Evolutionary conservation across 495 filamentous ascomycete genomes (phyloP), one percentile per base, ranked within the genome.

Genomic region (Penicillium lagena): DNA sequence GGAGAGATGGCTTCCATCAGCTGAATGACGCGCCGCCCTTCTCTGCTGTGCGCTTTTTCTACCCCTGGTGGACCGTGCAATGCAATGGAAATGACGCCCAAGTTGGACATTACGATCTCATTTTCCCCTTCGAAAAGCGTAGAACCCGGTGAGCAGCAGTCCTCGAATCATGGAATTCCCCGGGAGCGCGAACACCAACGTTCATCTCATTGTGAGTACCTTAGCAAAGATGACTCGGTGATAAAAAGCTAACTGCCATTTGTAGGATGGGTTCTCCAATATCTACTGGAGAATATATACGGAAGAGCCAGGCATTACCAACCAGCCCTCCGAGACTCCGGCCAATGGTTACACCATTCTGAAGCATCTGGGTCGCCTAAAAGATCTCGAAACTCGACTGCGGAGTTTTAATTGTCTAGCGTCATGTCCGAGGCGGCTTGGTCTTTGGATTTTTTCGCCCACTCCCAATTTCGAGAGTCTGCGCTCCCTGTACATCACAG

Each of bases 231-330:
- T 12, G 34, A 12, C 27, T 28, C 9, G 12, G 31, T 12, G 6
- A 27, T 22, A 40, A 17, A 34, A 37, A 46, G 37, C 39, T 67
- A 49, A 69, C 43, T 15, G 27, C 13, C 10, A 29, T 27, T 41
- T 27, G 12, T 33, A 75, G 71, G 67, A 72, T 62, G 69, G 71
- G 27, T 74, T 72, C 62, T 71, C 68, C 53, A 65, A 60, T 27
- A 72, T 74, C 8, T 67, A 72, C 39, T 73, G 68, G 68, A 68
- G 70, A 47, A 72, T 72, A 49, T 73, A 73, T 50, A 71, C 67
- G 13, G 70, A 72, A 46, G 70, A 72, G 40, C 49, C 55, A 33
- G 56, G 54, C 47, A 64, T 60, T 42, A 36, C 56, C 12, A 69
- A 56, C 48, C 49, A 55, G 32, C 46, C 65, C n/a, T 55, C 55